Evolutionary conservation across 2,329 filamentous ascomycete genomes (phyloP).

Genomic region (Paraphoma sp.): DNA sequence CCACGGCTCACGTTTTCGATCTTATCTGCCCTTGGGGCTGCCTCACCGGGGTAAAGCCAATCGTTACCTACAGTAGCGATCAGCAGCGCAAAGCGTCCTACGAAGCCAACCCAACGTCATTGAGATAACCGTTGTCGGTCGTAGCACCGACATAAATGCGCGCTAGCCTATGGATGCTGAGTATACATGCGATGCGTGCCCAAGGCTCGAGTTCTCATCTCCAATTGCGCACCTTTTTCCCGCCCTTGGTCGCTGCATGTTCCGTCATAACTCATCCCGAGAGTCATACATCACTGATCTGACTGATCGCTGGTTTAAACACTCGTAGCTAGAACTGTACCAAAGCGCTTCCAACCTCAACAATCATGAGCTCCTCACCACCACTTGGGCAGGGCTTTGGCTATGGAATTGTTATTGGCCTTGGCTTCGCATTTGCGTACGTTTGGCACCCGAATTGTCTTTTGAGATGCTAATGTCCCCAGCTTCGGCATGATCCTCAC

Average conservation of each 20-base stretch:
- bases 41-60: background rate
- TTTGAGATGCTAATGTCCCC: constrained; percentile 11
- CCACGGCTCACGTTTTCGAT: background rate
- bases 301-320: no score
- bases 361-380: constrained; percentile 25
- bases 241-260: no score
- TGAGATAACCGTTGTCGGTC: background rate
- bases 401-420: constrained; percentile 78
- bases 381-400: constrained; percentile 67
- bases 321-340: no score
- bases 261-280: no score
- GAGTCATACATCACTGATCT: no score
- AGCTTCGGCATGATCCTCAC: constrained; percentile 74
- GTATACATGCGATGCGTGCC: background rate
- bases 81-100: background rate
- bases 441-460: constrained; percentile 13
- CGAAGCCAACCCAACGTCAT: background rate
- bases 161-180: background rate
- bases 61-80: background rate
- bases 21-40: background rate
- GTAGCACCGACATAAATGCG: background rate
- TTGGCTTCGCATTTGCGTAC: constrained; percentile 74
- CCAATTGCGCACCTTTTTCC: no score
- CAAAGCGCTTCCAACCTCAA: background rate
- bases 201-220: background rate